Evolutionary conservation across 2,329 filamentous ascomycete species (phyloP), one percentile per base, ranked within the genome.

Genomic region (Simplicillium aogashimaense): DNA sequence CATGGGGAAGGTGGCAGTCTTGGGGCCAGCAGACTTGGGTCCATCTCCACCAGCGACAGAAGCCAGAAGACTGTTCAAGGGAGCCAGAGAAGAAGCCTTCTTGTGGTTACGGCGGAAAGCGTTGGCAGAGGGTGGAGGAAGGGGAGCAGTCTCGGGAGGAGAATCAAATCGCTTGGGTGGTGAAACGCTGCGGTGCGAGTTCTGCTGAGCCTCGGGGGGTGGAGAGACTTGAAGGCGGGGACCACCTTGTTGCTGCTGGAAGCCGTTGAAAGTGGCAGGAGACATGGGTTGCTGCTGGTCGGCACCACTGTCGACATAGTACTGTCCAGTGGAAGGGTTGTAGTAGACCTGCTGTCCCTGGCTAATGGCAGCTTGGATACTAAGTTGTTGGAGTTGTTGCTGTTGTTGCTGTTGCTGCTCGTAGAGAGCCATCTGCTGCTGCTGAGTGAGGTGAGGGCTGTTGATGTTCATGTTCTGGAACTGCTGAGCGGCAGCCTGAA

Each of bases 81-180:
- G 73, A 38, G 81, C 76, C 20, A 89, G 72, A 5, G 90, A 94
- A 16, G 80, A 77, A 10, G 78, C 78, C 75, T 95, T 95, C 72
- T 94, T 92, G 65, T 97, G 90, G 42, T 86, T 85, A 43, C 88
- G 86, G 46, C 89, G 89, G 72, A 95, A 95, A 35, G 88, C 87
- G 54, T 89, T 92, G 49, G 85, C 86, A 41, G 88, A 94, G 43
- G 87, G 86, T 20, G 87, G 87, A 39, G 88, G 88, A 39, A 95
- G 76, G 32, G 88, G 86, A 3, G 65, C 61, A 12, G 71, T 67
- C 50, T 85, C 78, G 12, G 76, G 75, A 5, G 83, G 84, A 14
- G 86, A 83, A 38, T 81, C 74, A 36, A 75, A 74, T 54, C 81
- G 76, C 59, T 78, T 79, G 13, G 77, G 76, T 28, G 80, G 76